Evolutionary conservation across 441 rosid species (phyloP).

Genomic region (Arabidopsis hybrid): DNA sequence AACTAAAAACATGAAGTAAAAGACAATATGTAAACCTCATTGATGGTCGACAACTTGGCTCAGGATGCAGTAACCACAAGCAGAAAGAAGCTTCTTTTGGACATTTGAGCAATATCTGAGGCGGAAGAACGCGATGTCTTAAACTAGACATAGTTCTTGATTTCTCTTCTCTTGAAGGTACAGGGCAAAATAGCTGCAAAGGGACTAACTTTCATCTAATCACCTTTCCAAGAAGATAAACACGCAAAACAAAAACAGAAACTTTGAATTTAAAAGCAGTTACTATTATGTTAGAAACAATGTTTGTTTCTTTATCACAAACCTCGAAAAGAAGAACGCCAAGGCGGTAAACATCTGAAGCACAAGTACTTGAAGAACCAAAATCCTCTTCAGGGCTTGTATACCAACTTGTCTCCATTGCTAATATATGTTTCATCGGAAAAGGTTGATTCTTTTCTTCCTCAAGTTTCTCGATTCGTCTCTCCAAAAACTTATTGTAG

Average conservation of each 20-base stretch:
- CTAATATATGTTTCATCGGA: conserved; percentile 89
- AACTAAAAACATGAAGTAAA: background rate
- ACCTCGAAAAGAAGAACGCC: conserved; percentile 98
- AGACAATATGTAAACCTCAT: conserved; percentile 56
- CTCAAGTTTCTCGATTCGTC: conserved; percentile 48
- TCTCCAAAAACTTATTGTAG: conserved; percentile 52
- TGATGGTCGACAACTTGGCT: conserved; percentile 78
- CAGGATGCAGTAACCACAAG: conserved; percentile 94
- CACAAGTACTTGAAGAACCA: conserved; percentile 67
- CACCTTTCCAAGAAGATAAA: conserved; percentile 41
- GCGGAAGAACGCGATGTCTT: conserved; percentile 97
- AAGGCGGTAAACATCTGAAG: conserved; percentile 86
- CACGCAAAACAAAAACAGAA: conserved; percentile 17
- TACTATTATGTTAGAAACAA: background rate
- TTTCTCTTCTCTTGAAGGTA: conserved; percentile 87
- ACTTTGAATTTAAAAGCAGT: conserved; percentile 21
- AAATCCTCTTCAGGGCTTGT: conserved; percentile 87
- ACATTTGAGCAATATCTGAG: conserved; percentile 84
- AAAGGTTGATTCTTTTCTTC: conserved; percentile 78
- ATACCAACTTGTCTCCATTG: conserved; percentile 89
- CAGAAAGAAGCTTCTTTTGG: conserved; percentile 97
- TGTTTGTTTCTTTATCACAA: conserved; percentile 32
- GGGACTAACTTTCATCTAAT: conserved; percentile 47
- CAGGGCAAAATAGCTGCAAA: conserved; percentile 87
- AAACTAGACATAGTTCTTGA: conserved; percentile 88